phyloP scores from a whole-genome alignment of 106 monocot genomes.

The Amphibolis antarctica region DNA sequence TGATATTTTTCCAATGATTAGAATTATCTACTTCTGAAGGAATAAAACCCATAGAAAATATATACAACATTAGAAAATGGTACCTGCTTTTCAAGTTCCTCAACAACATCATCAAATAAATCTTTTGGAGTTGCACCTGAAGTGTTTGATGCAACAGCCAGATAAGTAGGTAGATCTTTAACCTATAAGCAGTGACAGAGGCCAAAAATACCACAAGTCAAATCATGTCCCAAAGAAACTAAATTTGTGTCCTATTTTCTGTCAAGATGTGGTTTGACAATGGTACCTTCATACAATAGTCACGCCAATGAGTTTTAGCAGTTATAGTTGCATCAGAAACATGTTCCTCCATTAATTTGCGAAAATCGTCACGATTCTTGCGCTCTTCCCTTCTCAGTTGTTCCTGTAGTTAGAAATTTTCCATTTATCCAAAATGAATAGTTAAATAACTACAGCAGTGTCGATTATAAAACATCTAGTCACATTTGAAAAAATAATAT shows the following conservation, averaged over 20 bases:
- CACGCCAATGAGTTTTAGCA: constrained; percentile 92
- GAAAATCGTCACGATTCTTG: constrained; percentile 90
- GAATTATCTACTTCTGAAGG: not conserved
- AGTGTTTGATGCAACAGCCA: constrained; percentile 71
- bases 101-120: constrained; percentile 84
- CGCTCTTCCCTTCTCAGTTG: constrained; percentile 66
- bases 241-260: not conserved
- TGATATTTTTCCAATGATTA: no score
- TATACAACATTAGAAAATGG: not conserved
- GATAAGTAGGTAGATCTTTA: constrained; percentile 50
- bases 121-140: constrained; percentile 97
- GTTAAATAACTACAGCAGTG: not conserved
- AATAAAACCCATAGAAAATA: not conserved
- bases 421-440: not conserved
- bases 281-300: constrained; percentile 76
- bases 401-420: constrained; percentile 32
- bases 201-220: not conserved
- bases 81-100: constrained; percentile 96
- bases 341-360: constrained; percentile 88
- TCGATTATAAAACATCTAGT: not conserved
- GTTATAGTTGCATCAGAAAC: constrained; percentile 60
- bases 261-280: not conserved
- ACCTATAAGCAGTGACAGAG: constrained; percentile 31
- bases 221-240: not conserved
- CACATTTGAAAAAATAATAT: not conserved